A percentile compares a stretch with the other conserved stretches of the same genome.
Evolutionary conservation across 225 moss, liverwort and hornwort species (phyloP).

Genomic region (Physcomitrium patens): DNA sequence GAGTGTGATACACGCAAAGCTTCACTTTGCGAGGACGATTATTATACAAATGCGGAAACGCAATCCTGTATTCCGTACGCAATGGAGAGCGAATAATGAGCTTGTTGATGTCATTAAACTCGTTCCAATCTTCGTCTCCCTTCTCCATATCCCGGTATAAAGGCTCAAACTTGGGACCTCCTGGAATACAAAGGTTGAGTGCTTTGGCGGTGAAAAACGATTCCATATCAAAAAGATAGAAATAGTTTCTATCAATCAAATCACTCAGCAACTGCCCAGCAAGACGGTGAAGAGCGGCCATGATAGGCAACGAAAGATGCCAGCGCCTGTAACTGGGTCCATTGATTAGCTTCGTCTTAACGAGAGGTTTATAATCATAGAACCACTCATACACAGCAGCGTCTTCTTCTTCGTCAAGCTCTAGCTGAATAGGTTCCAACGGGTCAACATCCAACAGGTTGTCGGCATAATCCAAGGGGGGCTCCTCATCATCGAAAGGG

Average conservation of each 20-base stretch:
- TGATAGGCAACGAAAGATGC: slow-evolving; percentile 98
- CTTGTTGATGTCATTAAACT: slow-evolving; percentile 99
- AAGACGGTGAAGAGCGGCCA: slow-evolving; percentile 98
- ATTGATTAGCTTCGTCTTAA: slow-evolving; percentile 97
- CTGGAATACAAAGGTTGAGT: slow-evolving; percentile 97
- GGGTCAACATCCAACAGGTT: slow-evolving; percentile 96
- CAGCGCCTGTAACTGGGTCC: slow-evolving; percentile 98
- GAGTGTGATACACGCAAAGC: slow-evolving; percentile 95
- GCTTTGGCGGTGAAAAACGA: slow-evolving; percentile 99
- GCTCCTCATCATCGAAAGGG: slow-evolving; percentile 98
- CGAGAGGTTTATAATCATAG: slow-evolving; percentile 96
- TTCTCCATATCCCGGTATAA: slow-evolving; percentile 99
- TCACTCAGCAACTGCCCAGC: slow-evolving; percentile 98
- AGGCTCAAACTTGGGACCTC: slow-evolving; percentile 99
- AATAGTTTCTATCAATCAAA: slow-evolving; percentile 94
- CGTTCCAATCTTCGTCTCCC: slow-evolving; percentile 99
- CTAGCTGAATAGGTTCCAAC: slow-evolving; percentile 92
- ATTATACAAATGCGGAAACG: slow-evolving; percentile 98
- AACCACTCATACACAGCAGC: slow-evolving; percentile 98
- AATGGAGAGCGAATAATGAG: slow-evolving; percentile 96
- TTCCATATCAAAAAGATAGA: slow-evolving; percentile 99
- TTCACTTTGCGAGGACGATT: slow-evolving; percentile 96
- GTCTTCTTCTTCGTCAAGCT: slow-evolving; percentile 98
- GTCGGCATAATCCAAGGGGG: slow-evolving; percentile 96
- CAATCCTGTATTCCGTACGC: slow-evolving; percentile 97